Percentiles rank a stretch among this genome's conserved stretches.
phyloP scores from a whole-genome alignment of 768 basidiomycete species.

The Amanita exitialis region DNA sequence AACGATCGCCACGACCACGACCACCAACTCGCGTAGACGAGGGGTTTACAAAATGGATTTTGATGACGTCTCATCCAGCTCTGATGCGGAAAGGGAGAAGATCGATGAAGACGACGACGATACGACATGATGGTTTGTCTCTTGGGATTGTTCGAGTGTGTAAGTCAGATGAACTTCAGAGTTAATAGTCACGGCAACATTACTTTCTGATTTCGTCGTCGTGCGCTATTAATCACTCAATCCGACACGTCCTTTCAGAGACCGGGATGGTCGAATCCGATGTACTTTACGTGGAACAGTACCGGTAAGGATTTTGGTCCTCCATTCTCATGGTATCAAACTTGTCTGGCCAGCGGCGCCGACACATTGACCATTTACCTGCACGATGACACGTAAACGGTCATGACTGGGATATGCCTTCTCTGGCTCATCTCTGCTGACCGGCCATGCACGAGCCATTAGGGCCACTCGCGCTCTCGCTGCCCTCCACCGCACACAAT shows the following conservation, averaged over 20 bases:
- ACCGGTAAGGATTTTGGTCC: not conserved
- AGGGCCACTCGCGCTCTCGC: not conserved
- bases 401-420: not conserved
- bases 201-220: constrained; percentile 1
- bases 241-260: constrained; percentile 3
- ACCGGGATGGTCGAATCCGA: not conserved
- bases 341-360: not conserved
- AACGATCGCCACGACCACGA: too few relatives aligned
- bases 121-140: constrained; percentile 10
- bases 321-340: not conserved
- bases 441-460: not conserved
- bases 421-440: not conserved
- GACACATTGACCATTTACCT: not conserved
- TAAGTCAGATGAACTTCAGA: not conserved
- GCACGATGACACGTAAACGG: not conserved
- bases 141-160: not conserved
- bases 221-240: not conserved
- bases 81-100: constrained; percentile 12
- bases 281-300: not conserved
- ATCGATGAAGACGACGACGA: constrained; percentile 12
- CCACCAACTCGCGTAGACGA: too few relatives aligned
- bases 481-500: not conserved
- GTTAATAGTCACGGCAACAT: constrained; percentile 1
- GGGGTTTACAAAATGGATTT: not conserved
- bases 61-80: constrained; percentile 7